Conservation (phyloP, 176 grass and related monocot species). For the Microstegium vimineum region DNA sequence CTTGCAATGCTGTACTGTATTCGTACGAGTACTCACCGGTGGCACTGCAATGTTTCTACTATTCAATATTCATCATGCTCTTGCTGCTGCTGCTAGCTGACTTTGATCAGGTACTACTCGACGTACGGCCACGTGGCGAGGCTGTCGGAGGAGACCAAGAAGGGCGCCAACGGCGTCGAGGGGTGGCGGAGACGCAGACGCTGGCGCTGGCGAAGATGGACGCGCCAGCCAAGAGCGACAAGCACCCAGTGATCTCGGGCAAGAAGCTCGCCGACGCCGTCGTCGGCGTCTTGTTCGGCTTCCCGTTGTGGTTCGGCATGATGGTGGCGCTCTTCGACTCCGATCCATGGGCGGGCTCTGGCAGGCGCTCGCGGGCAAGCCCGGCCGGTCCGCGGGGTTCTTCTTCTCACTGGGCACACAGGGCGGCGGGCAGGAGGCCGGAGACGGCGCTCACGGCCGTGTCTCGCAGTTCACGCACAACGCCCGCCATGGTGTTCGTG, state of each 20-base stretch:
- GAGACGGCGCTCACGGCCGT: neutral
- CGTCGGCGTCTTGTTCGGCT: constrained; percentile 42
- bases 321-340: constrained; percentile 44
- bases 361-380: constrained; percentile 37
- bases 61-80: neutral
- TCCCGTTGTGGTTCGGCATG: constrained; percentile 48
- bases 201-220: neutral
- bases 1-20: neutral
- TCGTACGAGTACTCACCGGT: neutral
- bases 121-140: neutral
- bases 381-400: constrained; percentile 39
- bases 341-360: constrained; percentile 23
- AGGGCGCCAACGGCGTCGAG: neutral
- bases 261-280: constrained; percentile 32
- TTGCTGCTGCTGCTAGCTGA: neutral
- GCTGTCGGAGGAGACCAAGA: neutral
- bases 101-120: neutral
- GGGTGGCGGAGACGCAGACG: neutral
- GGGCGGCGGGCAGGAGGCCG: constrained; percentile 42
- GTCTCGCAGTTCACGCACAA: neutral
- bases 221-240: neutral
- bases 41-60: no score
- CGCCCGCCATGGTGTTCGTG: neutral
- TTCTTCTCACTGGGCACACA: constrained; percentile 24
- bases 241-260: neutral